Base-by-base conservation (phyloP, 768 basidiomycete genomes). In the Postia placenta region DNA sequence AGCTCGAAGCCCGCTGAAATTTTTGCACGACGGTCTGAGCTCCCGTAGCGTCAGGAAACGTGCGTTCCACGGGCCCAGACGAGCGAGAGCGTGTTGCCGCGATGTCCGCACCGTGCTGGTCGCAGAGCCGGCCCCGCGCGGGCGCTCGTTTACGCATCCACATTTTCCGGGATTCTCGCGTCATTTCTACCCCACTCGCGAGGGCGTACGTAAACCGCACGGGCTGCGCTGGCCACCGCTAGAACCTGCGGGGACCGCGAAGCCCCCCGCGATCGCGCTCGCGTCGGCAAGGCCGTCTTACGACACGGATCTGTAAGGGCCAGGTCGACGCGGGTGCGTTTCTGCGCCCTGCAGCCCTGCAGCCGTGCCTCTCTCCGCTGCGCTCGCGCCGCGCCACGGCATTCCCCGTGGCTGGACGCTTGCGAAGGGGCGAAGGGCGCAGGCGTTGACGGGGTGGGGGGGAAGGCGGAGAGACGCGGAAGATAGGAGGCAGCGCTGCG, bases 401-500 rank as follows among this genome's bases (percentile, higher is more conserved):
- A 24, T 58, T 59, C 3, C 41, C 53, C 5, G 58, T n/a, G 60
- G 28, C 55, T 54, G 28, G 63, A 62, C 38, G 53, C 55, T 11
- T 64, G 67, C 48, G 67, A 67, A 37, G 66, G 66, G 38, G 67
- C 62, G 2, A 66, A 68, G 49, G 67, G 66, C 24, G 67, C 67
- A 39, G 67, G 67, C 14, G 66, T 64, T 12, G 65, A 64, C 20
- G 66, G 67, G 9, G 68, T 1, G 72, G 69, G n/a, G 70, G 65
- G 1, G 73, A 73, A 25, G 71, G 66, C 14, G 79, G 74, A n/a
- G n/a, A n/a, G 76, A 74, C 44, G 74, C 67, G 2, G 79, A 79
- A 56, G 79, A 83, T 62, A 74, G 80, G 59, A n/a, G n/a, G n/a
- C n/a, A n/a, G 70, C 71, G 46, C 55, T 80, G 4, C 84, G 84